phyloP scores from a whole-genome alignment of 768 basidiomycete species.

The Myochromella boudieri region DNA sequence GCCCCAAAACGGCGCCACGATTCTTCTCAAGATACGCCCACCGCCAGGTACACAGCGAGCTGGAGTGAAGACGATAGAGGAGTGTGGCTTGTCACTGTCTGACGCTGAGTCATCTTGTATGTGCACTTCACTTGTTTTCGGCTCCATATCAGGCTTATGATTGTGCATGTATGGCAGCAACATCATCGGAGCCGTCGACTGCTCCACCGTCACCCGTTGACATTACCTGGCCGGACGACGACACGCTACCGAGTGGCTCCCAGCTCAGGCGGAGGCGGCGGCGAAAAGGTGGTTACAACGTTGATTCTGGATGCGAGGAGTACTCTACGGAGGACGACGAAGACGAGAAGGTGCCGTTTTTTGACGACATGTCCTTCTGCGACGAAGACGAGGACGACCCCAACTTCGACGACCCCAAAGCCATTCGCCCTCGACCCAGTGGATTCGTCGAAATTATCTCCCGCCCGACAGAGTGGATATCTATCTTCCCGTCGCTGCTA shows the following conservation, averaged over 20 bases:
- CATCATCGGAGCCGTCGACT: constrained; percentile 11
- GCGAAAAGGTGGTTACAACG: constrained; percentile 35
- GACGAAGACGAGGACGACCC: constrained; percentile 22
- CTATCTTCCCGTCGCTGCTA: constrained; percentile 18
- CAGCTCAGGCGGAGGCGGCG: constrained; percentile 26
- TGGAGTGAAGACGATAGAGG: constrained; percentile 5
- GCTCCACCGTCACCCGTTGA: constrained; percentile 18
- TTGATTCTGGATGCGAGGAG: constrained; percentile 43
- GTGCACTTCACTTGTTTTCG: no score
- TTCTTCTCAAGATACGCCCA: constrained; percentile 27
- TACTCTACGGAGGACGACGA: constrained; percentile 23
- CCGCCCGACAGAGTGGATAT: neutral
- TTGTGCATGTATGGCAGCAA: no score
- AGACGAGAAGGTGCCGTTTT: constrained; percentile 21
- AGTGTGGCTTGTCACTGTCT: constrained; percentile 10
- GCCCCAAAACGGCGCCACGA: constrained; percentile 39
- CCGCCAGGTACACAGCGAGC: constrained; percentile 11
- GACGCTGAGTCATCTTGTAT: constrained; percentile 14
- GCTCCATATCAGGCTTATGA: no score
- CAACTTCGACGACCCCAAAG: neutral
- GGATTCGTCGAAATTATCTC: neutral
- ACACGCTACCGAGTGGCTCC: neutral
- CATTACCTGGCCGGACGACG: constrained; percentile 7
- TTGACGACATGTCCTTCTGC: constrained; percentile 21
- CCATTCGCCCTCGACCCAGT: neutral